These are phyloP conservation scores for Penicillium sp. DNA, from an alignment of 2,329 filamentous ascomycete species.

Conservation along the genomic window DNA sequence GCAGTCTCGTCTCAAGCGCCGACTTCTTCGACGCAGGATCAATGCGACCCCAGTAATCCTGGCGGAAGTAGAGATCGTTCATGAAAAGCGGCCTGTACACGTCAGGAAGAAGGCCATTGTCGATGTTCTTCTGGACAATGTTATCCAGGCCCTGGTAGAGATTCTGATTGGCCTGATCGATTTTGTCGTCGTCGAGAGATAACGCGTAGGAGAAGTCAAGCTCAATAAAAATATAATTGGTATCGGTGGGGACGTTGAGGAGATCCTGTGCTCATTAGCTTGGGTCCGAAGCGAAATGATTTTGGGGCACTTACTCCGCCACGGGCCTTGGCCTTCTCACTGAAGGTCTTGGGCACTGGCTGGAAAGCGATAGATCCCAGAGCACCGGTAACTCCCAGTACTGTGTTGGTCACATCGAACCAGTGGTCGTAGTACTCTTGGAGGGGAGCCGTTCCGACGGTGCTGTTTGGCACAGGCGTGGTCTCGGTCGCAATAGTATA, in stretches of 20 bases:
- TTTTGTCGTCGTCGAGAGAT: conserved; percentile 39
- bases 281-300: not conserved
- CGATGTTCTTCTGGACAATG: conserved; percentile 39
- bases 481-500: conserved; percentile 48
- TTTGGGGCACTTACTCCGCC: conserved; percentile 38
- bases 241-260: conserved; percentile 45
- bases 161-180: conserved; percentile 45
- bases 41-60: conserved; percentile 51
- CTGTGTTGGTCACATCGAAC: conserved; percentile 34
- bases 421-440: conserved; percentile 40
- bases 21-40: conserved; percentile 34
- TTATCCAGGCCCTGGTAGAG: conserved; percentile 45
- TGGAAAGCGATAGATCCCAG: conserved; percentile 44
- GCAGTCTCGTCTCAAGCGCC: conserved; percentile 39
- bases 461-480: conserved; percentile 40
- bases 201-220: conserved; percentile 49
- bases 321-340: conserved; percentile 38
- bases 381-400: conserved; percentile 34
- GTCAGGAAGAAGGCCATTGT: conserved; percentile 42
- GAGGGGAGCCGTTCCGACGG: conserved; percentile 36
- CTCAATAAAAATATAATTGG: conserved; percentile 52
- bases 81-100: conserved; percentile 52
- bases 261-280: conserved; percentile 37
- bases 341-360: conserved; percentile 41
- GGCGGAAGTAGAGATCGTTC: conserved; percentile 50